These are phyloP conservation scores for Entomortierella lignicola DNA, from an alignment of 192 early-diverging fungal genomes.

Conservation along the genomic window DNA sequence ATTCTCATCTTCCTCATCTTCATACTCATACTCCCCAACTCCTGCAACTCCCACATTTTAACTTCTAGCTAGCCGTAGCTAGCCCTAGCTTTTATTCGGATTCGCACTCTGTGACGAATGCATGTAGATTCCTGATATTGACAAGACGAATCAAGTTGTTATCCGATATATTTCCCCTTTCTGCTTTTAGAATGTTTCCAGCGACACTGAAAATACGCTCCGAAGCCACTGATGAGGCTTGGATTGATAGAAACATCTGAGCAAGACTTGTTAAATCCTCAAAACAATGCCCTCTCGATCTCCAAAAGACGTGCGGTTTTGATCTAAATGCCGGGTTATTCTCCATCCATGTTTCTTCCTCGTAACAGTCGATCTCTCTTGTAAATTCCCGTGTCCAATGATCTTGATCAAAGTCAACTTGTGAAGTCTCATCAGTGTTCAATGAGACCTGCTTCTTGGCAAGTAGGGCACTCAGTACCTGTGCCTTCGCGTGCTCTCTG, in stretches of 20 bases:
- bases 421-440: neutral
- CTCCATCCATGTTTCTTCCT: neutral
- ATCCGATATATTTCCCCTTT: neutral
- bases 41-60: too few species aligned
- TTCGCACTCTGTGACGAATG: too few species aligned
- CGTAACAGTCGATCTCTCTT: neutral
- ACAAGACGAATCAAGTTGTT: too few species aligned
- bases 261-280: neutral
- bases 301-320: neutral
- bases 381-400: neutral
- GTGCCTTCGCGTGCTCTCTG: neutral
- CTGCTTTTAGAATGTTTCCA: neutral
- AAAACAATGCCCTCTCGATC: neutral
- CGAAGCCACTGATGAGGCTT: neutral
- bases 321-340: neutral
- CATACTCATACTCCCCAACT: too few species aligned
- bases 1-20: too few species aligned
- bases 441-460: neutral
- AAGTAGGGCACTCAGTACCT: too few species aligned
- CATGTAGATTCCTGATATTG: too few species aligned
- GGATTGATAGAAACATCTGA: neutral
- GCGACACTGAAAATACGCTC: neutral
- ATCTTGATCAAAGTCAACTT: neutral
- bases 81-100: too few species aligned
- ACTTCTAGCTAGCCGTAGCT: too few species aligned